These are phyloP conservation scores for Fibroporia radiculosa DNA, from an alignment of 768 basidiomycete genomes.

Conservation along the genomic window DNA sequence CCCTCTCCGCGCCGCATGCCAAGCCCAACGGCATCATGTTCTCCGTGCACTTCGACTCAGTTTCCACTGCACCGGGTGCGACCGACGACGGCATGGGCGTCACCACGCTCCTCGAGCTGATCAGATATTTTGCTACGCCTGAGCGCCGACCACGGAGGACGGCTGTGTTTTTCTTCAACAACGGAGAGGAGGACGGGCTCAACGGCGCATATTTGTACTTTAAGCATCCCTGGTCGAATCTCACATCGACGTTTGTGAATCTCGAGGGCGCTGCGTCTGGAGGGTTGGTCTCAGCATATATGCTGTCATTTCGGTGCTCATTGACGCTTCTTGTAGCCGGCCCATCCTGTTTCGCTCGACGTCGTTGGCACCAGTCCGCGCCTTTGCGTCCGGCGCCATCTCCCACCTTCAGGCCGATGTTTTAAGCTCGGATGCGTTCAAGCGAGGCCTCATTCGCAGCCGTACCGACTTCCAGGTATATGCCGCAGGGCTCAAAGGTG, in stretches of 20 bases:
- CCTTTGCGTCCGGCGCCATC: constrained; percentile 36
- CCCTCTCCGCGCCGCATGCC: constrained; percentile 16
- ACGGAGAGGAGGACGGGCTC: constrained; percentile 75
- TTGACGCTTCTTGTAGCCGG: constrained; percentile 39
- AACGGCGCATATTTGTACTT: constrained; percentile 62
- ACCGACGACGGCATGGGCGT: constrained; percentile 78
- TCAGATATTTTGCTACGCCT: constrained; percentile 36
- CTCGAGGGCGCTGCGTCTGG: constrained; percentile 77
- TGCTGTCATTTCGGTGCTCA: background rate
- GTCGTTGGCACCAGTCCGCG: constrained; percentile 44
- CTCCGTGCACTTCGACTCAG: constrained; percentile 79
- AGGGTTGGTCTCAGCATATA: constrained; percentile 39
- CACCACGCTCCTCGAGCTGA: constrained; percentile 55
- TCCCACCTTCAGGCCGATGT: constrained; percentile 69
- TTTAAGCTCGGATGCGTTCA: constrained; percentile 61
- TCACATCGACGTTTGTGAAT: constrained; percentile 65
- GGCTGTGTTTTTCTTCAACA: constrained; percentile 79
- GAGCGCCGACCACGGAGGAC: constrained; percentile 41
- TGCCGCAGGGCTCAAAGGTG: constrained; percentile 26
- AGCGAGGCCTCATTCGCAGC: constrained; percentile 56
- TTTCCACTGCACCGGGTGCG: constrained; percentile 65
- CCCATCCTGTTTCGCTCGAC: constrained; percentile 73
- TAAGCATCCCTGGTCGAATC: constrained; percentile 66
- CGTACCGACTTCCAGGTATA: constrained; percentile 73
- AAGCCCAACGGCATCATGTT: constrained; percentile 48